Conservation (phyloP, 2,329 filamentous ascomycete species). For the Scopulariopsis brevicaulis region DNA sequence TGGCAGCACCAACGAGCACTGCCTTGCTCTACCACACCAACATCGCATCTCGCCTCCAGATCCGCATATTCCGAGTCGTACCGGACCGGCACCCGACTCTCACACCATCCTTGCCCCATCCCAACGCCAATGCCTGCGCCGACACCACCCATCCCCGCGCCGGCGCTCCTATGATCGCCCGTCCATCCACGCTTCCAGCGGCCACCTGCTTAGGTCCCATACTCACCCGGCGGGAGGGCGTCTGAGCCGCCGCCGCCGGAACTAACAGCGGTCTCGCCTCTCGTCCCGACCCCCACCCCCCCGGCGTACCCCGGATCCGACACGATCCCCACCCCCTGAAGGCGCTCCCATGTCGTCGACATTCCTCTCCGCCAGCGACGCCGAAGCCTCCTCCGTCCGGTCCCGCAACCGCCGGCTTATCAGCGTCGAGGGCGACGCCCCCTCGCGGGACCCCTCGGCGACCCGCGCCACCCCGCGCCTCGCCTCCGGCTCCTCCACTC, state of each 20-base stretch:
- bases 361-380: slow-evolving; percentile 26
- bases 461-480: slow-evolving; percentile 20
- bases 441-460: slow-evolving; percentile 17
- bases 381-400: slow-evolving; percentile 24
- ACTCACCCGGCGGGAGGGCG: background rate
- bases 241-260: background rate
- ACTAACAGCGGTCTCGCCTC: background rate
- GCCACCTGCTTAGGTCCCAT: slow-evolving; percentile 1
- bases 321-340: background rate
- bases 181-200: background rate
- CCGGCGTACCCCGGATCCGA: background rate
- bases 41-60: background rate
- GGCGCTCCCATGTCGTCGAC: slow-evolving; percentile 25
- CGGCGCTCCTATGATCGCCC: background rate
- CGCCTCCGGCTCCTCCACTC: slow-evolving; percentile 1
- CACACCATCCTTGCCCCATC: background rate
- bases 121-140: background rate
- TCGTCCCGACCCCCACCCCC: background rate
- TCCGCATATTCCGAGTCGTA: background rate
- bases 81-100: background rate
- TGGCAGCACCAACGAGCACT: background rate
- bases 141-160: background rate
- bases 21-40: background rate
- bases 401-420: slow-evolving; percentile 38
- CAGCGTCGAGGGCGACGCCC: slow-evolving; percentile 16